Base-by-base conservation (phyloP, 495 filamentous ascomycete genomes). In the Sphaerosporella brunnea region DNA sequence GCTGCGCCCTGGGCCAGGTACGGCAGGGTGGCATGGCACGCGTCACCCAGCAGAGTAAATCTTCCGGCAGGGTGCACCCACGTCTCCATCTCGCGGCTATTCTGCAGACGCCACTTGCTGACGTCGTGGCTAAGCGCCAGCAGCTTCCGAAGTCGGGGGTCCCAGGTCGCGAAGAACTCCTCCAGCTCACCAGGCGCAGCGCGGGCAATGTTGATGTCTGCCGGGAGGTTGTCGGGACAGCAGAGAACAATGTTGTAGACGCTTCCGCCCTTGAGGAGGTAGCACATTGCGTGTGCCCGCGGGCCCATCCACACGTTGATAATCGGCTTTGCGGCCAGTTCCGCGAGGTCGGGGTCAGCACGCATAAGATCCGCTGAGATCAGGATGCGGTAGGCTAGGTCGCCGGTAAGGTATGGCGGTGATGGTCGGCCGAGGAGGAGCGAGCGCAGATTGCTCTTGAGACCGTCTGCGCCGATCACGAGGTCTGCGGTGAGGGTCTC, bases 291-390 rank as follows among this genome's bases (percentile, higher is more conserved):
- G 51, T 79, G 77, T 4, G 62, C 65, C 8, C 59, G 46, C 2
- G 75, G 74, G 0, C 70, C 73, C 21, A 82, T 56, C 81, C 81
- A 85, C 53, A 82, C 77, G 49, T 81, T 70, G 13, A 82, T 76
- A 13, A 69, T 69, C 0, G 77, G 71, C 18, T 73, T 64, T 4
- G 55, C 38, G 0, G 76, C 65, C 50, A 69, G 62, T 34, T 65
- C 49, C n/a, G 40, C 45, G 1, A 77, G 56, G 13, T 67, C 64
- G 0, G 62, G 62, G 10, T 69, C 63, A 37, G 67, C 65, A 20
- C 66, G 62, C 38, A 77, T 62, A 35, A 77, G 62, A 16, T 67
- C 61, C 3, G 63, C 62, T 4, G 66, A 62, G 25, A 78, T 64
- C 13, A 73, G 62, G 45, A 77, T 72, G 2, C 76, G 67, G 51